Conservation (phyloP, 257 asterid species). For the Eustoma russellianum region DNA sequence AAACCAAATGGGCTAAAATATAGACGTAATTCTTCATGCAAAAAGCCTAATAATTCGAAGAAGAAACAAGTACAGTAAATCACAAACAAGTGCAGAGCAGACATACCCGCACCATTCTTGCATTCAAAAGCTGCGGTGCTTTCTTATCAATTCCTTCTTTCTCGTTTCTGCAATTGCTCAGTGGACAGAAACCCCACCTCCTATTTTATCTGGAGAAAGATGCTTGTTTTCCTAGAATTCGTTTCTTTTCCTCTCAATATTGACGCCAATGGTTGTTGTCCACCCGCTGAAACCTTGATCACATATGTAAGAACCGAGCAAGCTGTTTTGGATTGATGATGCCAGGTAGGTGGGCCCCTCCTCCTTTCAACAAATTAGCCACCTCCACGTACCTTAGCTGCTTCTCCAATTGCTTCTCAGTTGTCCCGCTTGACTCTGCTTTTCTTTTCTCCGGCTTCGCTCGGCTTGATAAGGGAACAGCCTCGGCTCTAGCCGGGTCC, state of each 20-base stretch:
- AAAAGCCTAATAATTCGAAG: too few species aligned
- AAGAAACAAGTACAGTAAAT: too few species aligned
- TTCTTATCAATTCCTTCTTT: too few species aligned
- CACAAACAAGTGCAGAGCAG: too few species aligned
- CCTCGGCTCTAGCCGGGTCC: conserved; percentile 21
- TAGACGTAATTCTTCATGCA: too few species aligned
- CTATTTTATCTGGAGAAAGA: not conserved
- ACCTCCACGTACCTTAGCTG: conserved; percentile 18
- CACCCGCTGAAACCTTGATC: not conserved
- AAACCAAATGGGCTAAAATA: too few species aligned
- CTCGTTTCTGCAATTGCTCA: too few species aligned
- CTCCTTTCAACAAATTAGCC: conserved; percentile 19
- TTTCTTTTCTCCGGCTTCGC: conserved; percentile 9
- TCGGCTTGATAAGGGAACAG: conserved; percentile 5
- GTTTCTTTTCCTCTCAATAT: too few species aligned
- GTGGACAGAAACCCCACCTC: too few species aligned
- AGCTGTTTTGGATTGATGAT: conserved; percentile 28
- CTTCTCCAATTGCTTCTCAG: conserved; percentile 8
- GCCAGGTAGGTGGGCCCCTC: conserved; percentile 30
- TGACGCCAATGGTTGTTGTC: conserved; percentile 5
- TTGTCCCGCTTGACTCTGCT: conserved; percentile 14
- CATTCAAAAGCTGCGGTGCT: too few species aligned
- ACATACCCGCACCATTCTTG: too few species aligned
- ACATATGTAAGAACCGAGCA: conserved; percentile 17
- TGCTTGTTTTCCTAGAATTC: not conserved